Evolutionary conservation across 2,329 filamentous ascomycete species (phyloP).

Genomic region (Penicillium palitans): DNA sequence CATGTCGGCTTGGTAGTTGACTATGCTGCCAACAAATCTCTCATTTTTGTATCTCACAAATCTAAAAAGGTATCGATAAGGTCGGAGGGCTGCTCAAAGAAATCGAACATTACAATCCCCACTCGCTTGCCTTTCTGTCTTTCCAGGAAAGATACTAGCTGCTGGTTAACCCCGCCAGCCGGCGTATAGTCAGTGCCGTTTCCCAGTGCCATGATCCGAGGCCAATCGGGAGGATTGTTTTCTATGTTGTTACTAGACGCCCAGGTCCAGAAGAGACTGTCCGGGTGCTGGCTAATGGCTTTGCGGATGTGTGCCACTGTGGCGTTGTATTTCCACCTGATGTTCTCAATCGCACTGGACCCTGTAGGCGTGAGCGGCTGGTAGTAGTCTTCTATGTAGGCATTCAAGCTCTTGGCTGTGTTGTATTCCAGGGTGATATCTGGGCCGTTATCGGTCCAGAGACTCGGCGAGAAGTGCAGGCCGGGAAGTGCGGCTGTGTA

Average conservation of each 20-base stretch:
- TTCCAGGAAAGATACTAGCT: slow-evolving; percentile 41
- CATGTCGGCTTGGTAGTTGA: not conserved
- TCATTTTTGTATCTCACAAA: slow-evolving; percentile 2
- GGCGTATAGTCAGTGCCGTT: slow-evolving; percentile 41
- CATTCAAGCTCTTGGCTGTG: slow-evolving; percentile 35
- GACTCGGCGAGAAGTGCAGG: slow-evolving; percentile 47
- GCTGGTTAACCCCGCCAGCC: slow-evolving; percentile 49
- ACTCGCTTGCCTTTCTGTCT: slow-evolving; percentile 45
- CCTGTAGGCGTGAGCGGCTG: slow-evolving; percentile 36
- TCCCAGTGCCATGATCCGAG: slow-evolving; percentile 50
- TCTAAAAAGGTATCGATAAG: slow-evolving; percentile 45
- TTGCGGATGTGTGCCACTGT: slow-evolving; percentile 42
- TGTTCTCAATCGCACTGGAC: slow-evolving; percentile 40
- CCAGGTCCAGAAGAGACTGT: slow-evolving; percentile 52
- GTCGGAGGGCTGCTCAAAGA: slow-evolving; percentile 48
- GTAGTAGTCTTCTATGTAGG: slow-evolving; percentile 55
- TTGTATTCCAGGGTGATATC: slow-evolving; percentile 49
- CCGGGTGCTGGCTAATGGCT: slow-evolving; percentile 37
- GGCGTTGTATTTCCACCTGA: slow-evolving; percentile 49
- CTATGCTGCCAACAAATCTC: not conserved
- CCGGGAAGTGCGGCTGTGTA: slow-evolving; percentile 47
- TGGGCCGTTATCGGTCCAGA: slow-evolving; percentile 48
- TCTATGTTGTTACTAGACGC: slow-evolving; percentile 47
- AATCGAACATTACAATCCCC: slow-evolving; percentile 57
- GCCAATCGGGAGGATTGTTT: slow-evolving; percentile 44